phyloP scores from a whole-genome alignment of 2,329 filamentous ascomycete genomes.

The Colletotrichum coccodes region DNA sequence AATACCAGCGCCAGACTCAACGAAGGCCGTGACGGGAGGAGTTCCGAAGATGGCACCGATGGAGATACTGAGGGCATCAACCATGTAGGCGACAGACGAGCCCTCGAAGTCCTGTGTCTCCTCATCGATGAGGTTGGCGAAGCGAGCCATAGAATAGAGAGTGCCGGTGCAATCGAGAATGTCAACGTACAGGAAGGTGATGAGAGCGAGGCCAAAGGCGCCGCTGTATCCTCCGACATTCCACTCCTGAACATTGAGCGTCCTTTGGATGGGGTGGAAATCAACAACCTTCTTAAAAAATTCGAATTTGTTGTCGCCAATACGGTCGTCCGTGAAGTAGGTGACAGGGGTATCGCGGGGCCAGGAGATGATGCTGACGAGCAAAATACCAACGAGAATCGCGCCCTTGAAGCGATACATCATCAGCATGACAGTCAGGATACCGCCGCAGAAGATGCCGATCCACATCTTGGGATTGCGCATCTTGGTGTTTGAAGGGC shows the following conservation, averaged over 20 bases:
- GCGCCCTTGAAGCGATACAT: conserved; percentile 89
- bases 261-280: conserved; percentile 80
- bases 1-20: conserved; percentile 91
- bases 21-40: conserved; percentile 86
- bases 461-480: conserved; percentile 86
- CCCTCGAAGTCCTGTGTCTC: conserved; percentile 89
- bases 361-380: conserved; percentile 92
- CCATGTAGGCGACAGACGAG: conserved; percentile 83
- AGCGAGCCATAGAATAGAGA: conserved; percentile 89
- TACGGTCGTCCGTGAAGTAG: conserved; percentile 78
- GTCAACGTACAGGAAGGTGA: conserved; percentile 92
- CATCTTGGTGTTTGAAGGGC: conserved; percentile 77
- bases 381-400: conserved; percentile 83
- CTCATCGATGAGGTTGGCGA: conserved; percentile 82
- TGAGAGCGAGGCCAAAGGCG: conserved; percentile 84
- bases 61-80: conserved; percentile 82
- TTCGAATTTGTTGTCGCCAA: conserved; percentile 78
- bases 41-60: conserved; percentile 82
- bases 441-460: conserved; percentile 86
- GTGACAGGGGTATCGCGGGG: conserved; percentile 80
- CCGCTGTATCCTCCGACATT: conserved; percentile 73
- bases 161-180: conserved; percentile 90
- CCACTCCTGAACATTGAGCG: conserved; percentile 80
- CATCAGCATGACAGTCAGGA: conserved; percentile 83
- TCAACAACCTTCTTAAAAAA: conserved; percentile 91